Conservation (phyloP, 2,329 filamentous ascomycete genomes). For the Aspergillus japonicus region DNA sequence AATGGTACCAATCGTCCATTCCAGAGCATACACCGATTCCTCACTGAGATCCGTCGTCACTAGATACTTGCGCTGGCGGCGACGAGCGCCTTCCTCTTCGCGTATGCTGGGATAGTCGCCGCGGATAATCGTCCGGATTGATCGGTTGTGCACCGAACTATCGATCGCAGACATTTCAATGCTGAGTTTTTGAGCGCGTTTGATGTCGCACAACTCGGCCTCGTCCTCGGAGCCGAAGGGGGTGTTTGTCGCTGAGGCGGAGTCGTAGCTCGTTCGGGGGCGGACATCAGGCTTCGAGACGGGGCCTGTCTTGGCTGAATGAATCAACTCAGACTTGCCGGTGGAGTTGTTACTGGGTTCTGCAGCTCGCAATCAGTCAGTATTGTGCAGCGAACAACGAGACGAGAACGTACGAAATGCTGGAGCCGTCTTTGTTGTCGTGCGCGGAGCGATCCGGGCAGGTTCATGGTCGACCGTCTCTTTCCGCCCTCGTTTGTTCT, state of each 20-base stretch:
- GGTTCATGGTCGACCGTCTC: constrained; percentile 25
- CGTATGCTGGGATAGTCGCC: constrained; percentile 76
- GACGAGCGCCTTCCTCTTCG: constrained; percentile 72
- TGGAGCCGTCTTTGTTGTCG: constrained; percentile 7
- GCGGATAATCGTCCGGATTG: constrained; percentile 84
- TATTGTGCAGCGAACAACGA: background rate
- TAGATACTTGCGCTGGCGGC: constrained; percentile 81
- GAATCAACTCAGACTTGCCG: constrained; percentile 11
- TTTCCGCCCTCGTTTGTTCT: constrained; percentile 29
- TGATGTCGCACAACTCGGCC: constrained; percentile 78
- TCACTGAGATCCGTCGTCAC: constrained; percentile 95
- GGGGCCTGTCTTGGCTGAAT: constrained; percentile 43
- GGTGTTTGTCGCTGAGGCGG: constrained; percentile 57
- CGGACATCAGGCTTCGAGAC: constrained; percentile 59
- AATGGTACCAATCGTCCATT: constrained; percentile 97
- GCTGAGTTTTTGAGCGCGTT: constrained; percentile 78
- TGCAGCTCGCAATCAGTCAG: background rate
- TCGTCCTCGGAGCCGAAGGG: constrained; percentile 82
- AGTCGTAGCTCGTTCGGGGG: constrained; percentile 78
- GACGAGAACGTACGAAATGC: constrained; percentile 9
- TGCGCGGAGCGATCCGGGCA: background rate
- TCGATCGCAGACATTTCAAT: constrained; percentile 75
- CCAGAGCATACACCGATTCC: constrained; percentile 89
- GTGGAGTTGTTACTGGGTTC: constrained; percentile 14
- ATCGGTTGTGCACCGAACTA: constrained; percentile 73